phyloP scores from a whole-genome alignment of 1,284 basidiomycete species.

The Trichosporon sp. region DNA sequence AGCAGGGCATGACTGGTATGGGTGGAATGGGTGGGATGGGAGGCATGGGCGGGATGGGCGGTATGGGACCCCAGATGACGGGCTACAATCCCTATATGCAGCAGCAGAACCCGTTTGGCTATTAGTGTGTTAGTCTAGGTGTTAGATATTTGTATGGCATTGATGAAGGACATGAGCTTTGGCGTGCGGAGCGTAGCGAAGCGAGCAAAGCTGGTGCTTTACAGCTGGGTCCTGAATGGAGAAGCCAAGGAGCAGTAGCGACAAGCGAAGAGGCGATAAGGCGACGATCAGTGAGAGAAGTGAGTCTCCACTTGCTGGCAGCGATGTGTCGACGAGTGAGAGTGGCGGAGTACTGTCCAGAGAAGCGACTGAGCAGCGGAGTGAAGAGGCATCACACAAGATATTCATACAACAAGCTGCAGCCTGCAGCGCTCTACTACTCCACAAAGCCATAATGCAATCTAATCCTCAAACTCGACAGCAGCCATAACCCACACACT shows the following conservation, averaged over 20 bases:
- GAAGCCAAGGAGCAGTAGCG: no score
- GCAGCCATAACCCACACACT: slow-evolving; percentile 40
- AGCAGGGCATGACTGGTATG: slow-evolving; percentile 8
- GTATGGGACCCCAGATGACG: slow-evolving; percentile 36
- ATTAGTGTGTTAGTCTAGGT: background rate
- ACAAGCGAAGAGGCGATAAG: no score
- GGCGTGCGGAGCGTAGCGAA: no score
- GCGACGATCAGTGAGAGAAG: no score
- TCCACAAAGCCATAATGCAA: no score
- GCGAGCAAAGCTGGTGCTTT: no score
- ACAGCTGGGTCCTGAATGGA: no score
- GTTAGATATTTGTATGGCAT: background rate
- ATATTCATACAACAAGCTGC: background rate
- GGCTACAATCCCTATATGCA: slow-evolving; percentile 34
- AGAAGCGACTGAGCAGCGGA: no score
- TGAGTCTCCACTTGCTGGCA: no score
- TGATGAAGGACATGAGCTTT: background rate
- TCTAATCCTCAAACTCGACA: slow-evolving; percentile 29
- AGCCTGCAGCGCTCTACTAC: background rate
- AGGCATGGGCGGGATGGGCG: slow-evolving; percentile 11
- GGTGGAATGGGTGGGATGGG: slow-evolving; percentile 8
- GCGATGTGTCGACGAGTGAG: no score
- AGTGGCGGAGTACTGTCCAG: no score
- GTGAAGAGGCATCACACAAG: no score
- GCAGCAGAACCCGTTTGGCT: slow-evolving; percentile 13